Base-by-base conservation (phyloP, 768 basidiomycete species). In the Floccularia luteovirens region DNA sequence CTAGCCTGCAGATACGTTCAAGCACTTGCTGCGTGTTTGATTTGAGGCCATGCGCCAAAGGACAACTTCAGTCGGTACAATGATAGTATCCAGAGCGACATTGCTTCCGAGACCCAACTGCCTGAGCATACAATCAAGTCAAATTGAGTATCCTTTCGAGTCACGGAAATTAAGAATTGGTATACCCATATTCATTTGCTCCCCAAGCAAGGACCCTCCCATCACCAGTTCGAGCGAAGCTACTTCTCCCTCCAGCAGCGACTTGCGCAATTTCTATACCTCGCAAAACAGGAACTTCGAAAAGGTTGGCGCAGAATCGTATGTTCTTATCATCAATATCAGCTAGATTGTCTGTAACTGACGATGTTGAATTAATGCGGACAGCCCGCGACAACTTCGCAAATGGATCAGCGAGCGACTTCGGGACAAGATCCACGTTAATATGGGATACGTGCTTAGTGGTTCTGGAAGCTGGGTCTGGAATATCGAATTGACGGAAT, bases 121-220 rank as follows among this genome's bases (percentile, higher is more conserved):
- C 20, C 89, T 87, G 49, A 14, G 43, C 28, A 30, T 23, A 51
- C 14, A 42, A 43, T 42, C 21, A 39, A 31, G 16, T 41, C 36
- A 34, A 31, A 30, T 20, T 39, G 33, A 32, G 32, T 14, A 34
- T 34, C 32, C 8, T 34, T 34, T 4, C 16, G 21, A 33, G n/a
- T 5, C 23, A 6, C 22, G 20, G 10, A 36, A 30, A 22, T 7
- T 24, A 33, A 33, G 23, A 30, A 40, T 37, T 6, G 20, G 49
- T 72, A 38, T 48, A 84, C 84, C 90, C 90, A 49, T 72, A 83
- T 47, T 87, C 81, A 55, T 96, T 94, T 1, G 88, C 88, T 32
- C 92, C 92, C 78, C 87, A 94, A 0, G 80, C 89, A 14, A 97
- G 71, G 7, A 93, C 85, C 39, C 78, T 67, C 1, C 90, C 92